Evolutionary conservation across 2,329 filamentous ascomycete genomes (phyloP).

Genomic region (Gnomoniopsis sp.): DNA sequence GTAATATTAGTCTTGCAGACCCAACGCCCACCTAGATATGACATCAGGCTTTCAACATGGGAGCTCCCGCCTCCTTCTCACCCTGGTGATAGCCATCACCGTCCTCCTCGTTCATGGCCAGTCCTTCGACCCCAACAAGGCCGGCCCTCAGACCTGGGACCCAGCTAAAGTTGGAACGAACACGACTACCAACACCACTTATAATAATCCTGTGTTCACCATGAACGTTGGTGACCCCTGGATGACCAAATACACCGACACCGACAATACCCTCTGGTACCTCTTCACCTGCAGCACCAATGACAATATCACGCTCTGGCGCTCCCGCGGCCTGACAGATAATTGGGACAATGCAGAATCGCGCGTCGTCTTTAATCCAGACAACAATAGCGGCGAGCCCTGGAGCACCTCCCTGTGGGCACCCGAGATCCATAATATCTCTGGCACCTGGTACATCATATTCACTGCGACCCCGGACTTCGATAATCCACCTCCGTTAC

Average conservation of each 20-base stretch:
- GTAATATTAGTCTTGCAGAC: neutral
- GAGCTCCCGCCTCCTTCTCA: neutral
- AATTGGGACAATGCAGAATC: slow-evolving; percentile 37
- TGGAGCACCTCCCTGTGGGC: slow-evolving; percentile 36
- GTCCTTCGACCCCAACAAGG: slow-evolving; percentile 30
- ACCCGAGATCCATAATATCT: slow-evolving; percentile 33
- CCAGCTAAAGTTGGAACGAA: slow-evolving; percentile 30
- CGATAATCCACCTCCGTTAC: slow-evolving; percentile 30
- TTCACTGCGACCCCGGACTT: slow-evolving; percentile 32
- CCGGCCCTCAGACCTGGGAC: slow-evolving; percentile 27
- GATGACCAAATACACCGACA: slow-evolving; percentile 32
- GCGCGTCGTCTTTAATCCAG: slow-evolving; percentile 33
- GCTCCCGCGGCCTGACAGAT: slow-evolving; percentile 34
- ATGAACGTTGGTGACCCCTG: slow-evolving; percentile 37
- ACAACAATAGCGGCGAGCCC: slow-evolving; percentile 26
- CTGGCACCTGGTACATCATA: slow-evolving; percentile 30
- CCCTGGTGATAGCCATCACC: slow-evolving; percentile 9
- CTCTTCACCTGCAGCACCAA: slow-evolving; percentile 38
- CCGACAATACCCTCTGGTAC: slow-evolving; percentile 33
- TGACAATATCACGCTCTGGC: slow-evolving; percentile 35
- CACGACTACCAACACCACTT: slow-evolving; percentile 34
- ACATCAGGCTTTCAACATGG: neutral
- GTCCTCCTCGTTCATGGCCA: slow-evolving; percentile 21
- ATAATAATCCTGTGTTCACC: slow-evolving; percentile 37
- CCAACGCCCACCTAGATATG: neutral